phyloP scores from a whole-genome alignment of 306 rosid species.

The Rosa lucieae region DNA sequence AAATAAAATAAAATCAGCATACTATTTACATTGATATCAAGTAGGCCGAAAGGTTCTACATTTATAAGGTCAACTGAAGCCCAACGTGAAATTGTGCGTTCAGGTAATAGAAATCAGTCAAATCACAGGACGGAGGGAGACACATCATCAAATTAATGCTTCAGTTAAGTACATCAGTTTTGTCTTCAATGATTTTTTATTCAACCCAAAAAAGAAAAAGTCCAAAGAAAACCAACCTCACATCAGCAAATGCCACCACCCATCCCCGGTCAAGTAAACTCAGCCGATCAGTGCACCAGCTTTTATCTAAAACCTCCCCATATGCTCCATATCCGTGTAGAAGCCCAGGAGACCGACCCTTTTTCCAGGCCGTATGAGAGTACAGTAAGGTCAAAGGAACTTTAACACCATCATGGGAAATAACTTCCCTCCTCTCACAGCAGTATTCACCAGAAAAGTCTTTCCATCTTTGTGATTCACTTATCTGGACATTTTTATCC shows the following conservation, averaged over 20 bases:
- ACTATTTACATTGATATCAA: background rate
- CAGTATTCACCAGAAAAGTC: constrained; percentile 63
- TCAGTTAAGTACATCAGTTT: background rate
- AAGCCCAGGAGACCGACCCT: constrained; percentile 72
- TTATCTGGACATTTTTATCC: constrained; percentile 30
- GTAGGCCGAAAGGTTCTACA: background rate
- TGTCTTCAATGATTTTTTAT: background rate
- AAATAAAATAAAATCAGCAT: background rate
- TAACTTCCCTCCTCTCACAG: constrained; percentile 68
- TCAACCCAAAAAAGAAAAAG: background rate
- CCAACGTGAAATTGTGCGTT: background rate
- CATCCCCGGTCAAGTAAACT: constrained; percentile 94
- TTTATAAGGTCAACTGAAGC: background rate
- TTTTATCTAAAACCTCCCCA: constrained; percentile 78
- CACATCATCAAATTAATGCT: background rate
- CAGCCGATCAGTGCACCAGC: constrained; percentile 81
- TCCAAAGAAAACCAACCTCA: constrained; percentile 58
- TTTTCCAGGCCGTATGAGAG: constrained; percentile 59
- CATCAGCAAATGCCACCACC: constrained; percentile 92
- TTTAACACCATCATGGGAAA: constrained; percentile 62
- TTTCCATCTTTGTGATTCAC: constrained; percentile 52
- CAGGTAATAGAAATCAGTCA: background rate
- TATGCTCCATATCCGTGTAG: constrained; percentile 92
- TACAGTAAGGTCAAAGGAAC: constrained; percentile 80
- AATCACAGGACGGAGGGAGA: background rate